Percentiles rank a stretch among this genome's conserved stretches.
These are phyloP conservation scores for Epichloe scottii DNA, from an alignment of 2,329 filamentous ascomycete species.

Conservation along the genomic window DNA sequence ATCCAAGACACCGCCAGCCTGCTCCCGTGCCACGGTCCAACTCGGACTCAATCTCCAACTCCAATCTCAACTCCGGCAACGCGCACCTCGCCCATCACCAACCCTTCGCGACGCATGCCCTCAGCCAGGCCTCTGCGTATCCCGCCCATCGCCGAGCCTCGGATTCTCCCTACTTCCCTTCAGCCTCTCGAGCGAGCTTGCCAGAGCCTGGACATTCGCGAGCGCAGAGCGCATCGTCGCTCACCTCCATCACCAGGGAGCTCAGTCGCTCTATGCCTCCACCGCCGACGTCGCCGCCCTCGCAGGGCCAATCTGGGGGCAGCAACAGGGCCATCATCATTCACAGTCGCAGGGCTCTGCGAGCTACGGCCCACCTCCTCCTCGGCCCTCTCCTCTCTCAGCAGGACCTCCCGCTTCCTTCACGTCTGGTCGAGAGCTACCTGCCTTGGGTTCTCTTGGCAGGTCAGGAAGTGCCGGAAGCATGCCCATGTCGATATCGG, in stretches of 20 bases:
- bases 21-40: conserved; percentile 8
- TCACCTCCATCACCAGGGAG: conserved; percentile 25
- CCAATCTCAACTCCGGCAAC: background rate
- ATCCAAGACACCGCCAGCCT: conserved; percentile 15
- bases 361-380: conserved; percentile 33
- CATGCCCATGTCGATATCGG: conserved; percentile 49
- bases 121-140: conserved; percentile 14
- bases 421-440: conserved; percentile 37
- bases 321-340: conserved; percentile 16
- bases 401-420: conserved; percentile 33
- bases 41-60: background rate
- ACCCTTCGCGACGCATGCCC: conserved; percentile 2
- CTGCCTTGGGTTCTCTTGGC: conserved; percentile 36
- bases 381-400: conserved; percentile 29
- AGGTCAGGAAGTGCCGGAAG: conserved; percentile 32
- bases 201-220: conserved; percentile 27
- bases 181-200: conserved; percentile 17
- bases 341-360: conserved; percentile 21
- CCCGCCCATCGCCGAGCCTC: conserved; percentile 26
- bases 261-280: conserved; percentile 33
- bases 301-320: conserved; percentile 13
- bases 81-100: conserved; percentile 5
- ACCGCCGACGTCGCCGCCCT: conserved; percentile 30
- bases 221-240: conserved; percentile 32
- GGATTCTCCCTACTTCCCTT: conserved; percentile 30